These are phyloP conservation scores for Beauveria medogensis DNA, from an alignment of 2,329 filamentous ascomycete genomes.

Conservation along the genomic window DNA sequence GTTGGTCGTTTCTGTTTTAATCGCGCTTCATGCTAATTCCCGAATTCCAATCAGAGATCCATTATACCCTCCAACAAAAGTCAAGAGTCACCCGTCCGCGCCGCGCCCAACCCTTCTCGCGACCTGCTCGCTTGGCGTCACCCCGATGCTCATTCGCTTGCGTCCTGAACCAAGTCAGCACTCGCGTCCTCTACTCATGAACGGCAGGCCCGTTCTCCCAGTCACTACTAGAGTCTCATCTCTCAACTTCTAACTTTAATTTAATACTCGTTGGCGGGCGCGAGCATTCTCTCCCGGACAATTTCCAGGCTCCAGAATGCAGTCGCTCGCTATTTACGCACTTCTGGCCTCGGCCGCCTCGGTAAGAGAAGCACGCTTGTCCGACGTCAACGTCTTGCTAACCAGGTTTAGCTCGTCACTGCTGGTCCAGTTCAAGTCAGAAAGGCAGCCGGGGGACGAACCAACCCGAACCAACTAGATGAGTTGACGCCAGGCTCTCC, in stretches of 20 bases:
- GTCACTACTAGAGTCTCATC: background rate
- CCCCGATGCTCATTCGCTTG: slow-evolving; percentile 6
- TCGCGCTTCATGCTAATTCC: background rate
- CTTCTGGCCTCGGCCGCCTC: slow-evolving; percentile 14
- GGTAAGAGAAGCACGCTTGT: slow-evolving; percentile 12
- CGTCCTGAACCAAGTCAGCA: background rate
- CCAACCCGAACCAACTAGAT: slow-evolving; percentile 11
- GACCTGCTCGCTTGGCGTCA: background rate
- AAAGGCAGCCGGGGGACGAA: slow-evolving; percentile 1
- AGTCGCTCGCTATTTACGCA: slow-evolving; percentile 13
- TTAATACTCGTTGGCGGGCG: background rate
- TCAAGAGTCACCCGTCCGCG: background rate
- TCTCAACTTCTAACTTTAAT: background rate
- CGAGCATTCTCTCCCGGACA: background rate
- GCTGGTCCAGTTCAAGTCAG: slow-evolving; percentile 5
- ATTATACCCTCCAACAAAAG: background rate
- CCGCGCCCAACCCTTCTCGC: background rate
- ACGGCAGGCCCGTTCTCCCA: slow-evolving; percentile 9
- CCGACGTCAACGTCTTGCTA: background rate
- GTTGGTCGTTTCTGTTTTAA: background rate
- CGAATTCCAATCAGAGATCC: background rate
- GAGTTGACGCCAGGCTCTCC: slow-evolving; percentile 5
- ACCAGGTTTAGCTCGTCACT: background rate
- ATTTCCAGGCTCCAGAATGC: slow-evolving; percentile 13
- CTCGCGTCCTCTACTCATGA: background rate